These are phyloP conservation scores for Eimeria necatrix DNA, from an alignment of 169 alveolate genomes.

Conservation along the genomic window DNA sequence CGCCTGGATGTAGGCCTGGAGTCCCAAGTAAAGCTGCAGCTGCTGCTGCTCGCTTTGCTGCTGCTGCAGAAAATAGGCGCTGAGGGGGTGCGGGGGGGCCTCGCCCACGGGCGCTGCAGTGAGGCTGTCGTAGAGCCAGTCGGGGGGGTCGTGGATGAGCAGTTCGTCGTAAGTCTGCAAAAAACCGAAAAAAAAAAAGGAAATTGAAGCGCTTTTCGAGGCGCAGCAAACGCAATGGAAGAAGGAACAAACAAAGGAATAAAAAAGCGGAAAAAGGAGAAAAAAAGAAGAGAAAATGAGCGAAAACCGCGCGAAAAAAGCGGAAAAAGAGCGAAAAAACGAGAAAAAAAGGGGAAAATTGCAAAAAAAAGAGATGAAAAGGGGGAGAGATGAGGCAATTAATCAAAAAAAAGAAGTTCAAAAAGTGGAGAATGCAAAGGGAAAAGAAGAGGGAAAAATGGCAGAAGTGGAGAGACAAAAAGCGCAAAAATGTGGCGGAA, in stretches of 20 bases:
- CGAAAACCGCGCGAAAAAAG: no score
- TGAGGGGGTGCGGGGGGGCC: constrained; percentile 82
- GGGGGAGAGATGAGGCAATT: background rate
- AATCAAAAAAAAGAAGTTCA: background rate
- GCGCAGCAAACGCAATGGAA: background rate
- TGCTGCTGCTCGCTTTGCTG: constrained; percentile 6
- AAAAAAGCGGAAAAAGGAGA: background rate
- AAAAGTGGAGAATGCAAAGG: background rate
- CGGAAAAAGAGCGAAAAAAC: background rate
- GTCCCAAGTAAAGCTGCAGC: constrained; percentile 39
- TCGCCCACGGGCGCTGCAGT: constrained; percentile 84
- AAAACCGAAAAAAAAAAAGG: background rate
- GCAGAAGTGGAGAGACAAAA: no score
- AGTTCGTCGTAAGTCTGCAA: constrained; percentile 84
- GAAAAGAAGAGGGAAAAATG: background rate
- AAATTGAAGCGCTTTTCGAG: background rate
- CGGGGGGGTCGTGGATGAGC: constrained; percentile 84
- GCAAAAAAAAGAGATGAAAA: background rate
- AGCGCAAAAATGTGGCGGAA: no score
- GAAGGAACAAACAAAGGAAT: background rate
- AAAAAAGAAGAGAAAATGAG: background rate
- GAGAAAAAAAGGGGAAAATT: background rate
- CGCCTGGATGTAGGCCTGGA: constrained; percentile 28
- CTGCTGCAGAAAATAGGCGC: constrained; percentile 21
- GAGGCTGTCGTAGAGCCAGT: constrained; percentile 83